Evolutionary conservation across 2,329 filamentous ascomycete genomes (phyloP).

Genomic region (Fusarium dlaminii): DNA sequence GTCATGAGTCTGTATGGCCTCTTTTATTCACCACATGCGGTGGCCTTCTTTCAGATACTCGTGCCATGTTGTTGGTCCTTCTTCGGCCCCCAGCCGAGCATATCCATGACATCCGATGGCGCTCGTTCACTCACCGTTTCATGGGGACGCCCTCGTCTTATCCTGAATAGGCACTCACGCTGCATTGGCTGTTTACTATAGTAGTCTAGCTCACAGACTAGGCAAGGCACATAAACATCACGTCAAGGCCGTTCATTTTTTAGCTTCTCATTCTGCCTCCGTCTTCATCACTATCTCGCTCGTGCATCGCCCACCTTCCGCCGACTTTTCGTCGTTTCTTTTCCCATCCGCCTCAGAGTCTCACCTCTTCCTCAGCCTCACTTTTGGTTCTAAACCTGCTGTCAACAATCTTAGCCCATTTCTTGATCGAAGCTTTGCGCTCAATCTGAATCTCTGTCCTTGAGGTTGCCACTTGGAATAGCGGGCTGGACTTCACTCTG

Average conservation of each 20-base stretch:
- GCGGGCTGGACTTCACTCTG: background rate
- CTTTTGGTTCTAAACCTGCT: background rate
- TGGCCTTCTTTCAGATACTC: background rate
- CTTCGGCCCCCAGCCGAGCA: slow-evolving; percentile 15
- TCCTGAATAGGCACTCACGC: slow-evolving; percentile 26
- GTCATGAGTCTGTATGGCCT: background rate
- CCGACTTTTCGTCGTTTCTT: slow-evolving; percentile 9
- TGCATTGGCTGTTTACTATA: slow-evolving; percentile 12
- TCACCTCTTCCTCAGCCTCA: background rate
- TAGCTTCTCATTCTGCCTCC: slow-evolving; percentile 7
- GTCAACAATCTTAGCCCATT: background rate
- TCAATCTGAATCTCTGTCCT: background rate
- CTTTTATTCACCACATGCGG: background rate
- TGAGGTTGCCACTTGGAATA: background rate
- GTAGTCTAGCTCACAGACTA: slow-evolving; percentile 16
- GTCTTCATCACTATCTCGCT: slow-evolving; percentile 9
- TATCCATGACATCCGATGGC: slow-evolving; percentile 13
- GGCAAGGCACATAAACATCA: slow-evolving; percentile 29
- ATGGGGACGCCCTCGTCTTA: slow-evolving; percentile 22
- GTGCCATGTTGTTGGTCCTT: slow-evolving; percentile 10
- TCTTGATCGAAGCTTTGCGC: background rate
- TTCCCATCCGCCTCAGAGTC: background rate
- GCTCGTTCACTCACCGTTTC: slow-evolving; percentile 24
- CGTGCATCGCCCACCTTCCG: slow-evolving; percentile 16
- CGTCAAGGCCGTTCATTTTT: slow-evolving; percentile 12